phyloP scores from a whole-genome alignment of 306 rosid genomes.

The Hippophae rhamnoides region DNA sequence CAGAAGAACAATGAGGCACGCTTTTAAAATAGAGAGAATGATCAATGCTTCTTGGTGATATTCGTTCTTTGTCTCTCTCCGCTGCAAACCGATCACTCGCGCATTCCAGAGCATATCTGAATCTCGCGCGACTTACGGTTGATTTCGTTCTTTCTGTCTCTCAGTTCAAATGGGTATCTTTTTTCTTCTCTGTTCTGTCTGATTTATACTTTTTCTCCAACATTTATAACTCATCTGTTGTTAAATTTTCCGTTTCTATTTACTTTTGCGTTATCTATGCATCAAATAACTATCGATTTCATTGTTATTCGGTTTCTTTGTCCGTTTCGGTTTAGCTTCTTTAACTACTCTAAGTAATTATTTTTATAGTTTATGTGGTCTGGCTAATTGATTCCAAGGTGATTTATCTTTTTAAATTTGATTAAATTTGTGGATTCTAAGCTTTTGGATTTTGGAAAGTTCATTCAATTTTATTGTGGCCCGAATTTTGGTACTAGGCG shows the following conservation, averaged over 20 bases:
- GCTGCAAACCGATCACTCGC: slow-evolving; percentile 2
- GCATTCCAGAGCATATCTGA: slow-evolving; percentile 13
- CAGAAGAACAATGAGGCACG: too few species aligned
- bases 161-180: slow-evolving; percentile 38
- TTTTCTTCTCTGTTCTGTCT: slow-evolving; percentile 19
- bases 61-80: too few species aligned
- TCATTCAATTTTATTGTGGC: background rate
- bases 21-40: too few species aligned
- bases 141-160: slow-evolving; percentile 10
- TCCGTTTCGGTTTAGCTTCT: slow-evolving; percentile 21
- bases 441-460: slow-evolving; percentile 5
- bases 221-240: slow-evolving; percentile 2
- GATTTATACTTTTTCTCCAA: slow-evolving; percentile 8
- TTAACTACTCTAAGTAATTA: slow-evolving; percentile 3
- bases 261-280: slow-evolving; percentile 11
- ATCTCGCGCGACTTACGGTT: slow-evolving; percentile 6
- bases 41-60: too few species aligned
- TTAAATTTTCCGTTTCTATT: slow-evolving; percentile 6
- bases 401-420: slow-evolving; percentile 22
- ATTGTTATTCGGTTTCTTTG: background rate
- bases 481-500: background rate
- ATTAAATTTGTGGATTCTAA: slow-evolving; percentile 17
- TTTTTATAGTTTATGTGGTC: background rate
- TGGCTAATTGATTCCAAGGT: slow-evolving; percentile 13
- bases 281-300: slow-evolving; percentile 15